Base-by-base conservation (phyloP, 169 alveolate genomes). In the Cryptosporidium meleagridis region DNA sequence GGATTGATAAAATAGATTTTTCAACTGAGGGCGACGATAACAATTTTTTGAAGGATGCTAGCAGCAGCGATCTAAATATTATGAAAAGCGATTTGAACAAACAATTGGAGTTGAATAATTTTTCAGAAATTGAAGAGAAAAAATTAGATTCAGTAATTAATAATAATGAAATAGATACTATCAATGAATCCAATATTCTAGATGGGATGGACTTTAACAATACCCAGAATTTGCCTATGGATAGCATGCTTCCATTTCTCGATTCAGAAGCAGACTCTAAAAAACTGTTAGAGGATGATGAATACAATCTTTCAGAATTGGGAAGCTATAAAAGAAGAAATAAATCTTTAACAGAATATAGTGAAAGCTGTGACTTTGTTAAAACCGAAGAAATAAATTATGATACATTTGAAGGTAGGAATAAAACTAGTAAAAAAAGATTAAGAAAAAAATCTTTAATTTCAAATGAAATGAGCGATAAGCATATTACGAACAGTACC, bases 351-450 rank as follows among this genome's bases (percentile, higher is more conserved):
- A 1, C 14, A 44, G 44, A 12, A 12, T 39, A n/a, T 70, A 16
- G 26, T 6, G 59, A 35, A 39, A n/a, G 21, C 16, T 12, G 5
- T 9, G 45, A 39, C 21, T 23, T 44, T 2, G 4, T 26, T n/a
- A 48, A n/a, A 7, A n/a, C 41, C 2, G 59, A 41, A 23, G 67
- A 23, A 23, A 37, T 14, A 23, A 45, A 45, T 14, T 7, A 23
- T 44, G 84, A 70, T 8, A 1, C 18, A 70, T 48, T 14, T 16
- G 65, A 48, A 29, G 29, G 8, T 7, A 41, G 33, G 21, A 23
- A 70, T 44, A 35, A 44, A 21, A 31, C 37, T 14, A 29, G n/a
- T 33, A 65, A 65, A 44, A 70, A 48, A 70, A 70, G 84, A 70
- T 31, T 70, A 21, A 70, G 65, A 70, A 70, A 70, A 21, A 67